phyloP scores from a whole-genome alignment of 345 rosid genomes.

The Euphorbia lathyris region DNA sequence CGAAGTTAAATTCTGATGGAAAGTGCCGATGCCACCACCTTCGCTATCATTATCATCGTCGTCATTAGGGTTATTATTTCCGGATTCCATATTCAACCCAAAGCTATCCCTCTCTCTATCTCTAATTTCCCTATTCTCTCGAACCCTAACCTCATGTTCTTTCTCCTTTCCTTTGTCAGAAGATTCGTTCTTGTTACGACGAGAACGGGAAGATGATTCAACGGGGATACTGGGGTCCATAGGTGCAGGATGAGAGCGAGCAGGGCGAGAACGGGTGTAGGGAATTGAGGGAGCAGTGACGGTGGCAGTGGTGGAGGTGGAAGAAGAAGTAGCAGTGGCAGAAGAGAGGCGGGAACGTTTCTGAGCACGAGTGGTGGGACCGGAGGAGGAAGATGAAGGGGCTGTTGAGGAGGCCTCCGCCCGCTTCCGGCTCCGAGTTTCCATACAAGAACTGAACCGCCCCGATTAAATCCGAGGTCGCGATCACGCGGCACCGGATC shows the following conservation, averaged over 20 bases:
- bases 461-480: slow-evolving; percentile 39
- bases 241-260: slow-evolving; percentile 36
- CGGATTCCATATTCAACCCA: slow-evolving; percentile 63
- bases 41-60: slow-evolving; percentile 91
- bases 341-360: slow-evolving; percentile 67
- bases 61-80: slow-evolving; percentile 29
- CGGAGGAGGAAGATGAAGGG: slow-evolving; percentile 76
- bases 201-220: slow-evolving; percentile 73
- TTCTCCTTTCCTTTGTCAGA: slow-evolving; percentile 94
- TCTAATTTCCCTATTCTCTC: slow-evolving; percentile 49
- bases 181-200: slow-evolving; percentile 40
- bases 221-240: slow-evolving; percentile 68
- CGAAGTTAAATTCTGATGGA: slow-evolving; percentile 84
- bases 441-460: slow-evolving; percentile 82
- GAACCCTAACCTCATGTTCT: slow-evolving; percentile 66
- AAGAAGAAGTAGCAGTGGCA: slow-evolving; percentile 18
- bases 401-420: slow-evolving; percentile 99
- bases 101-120: slow-evolving; percentile 28
- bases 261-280: slow-evolving; percentile 42
- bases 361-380: slow-evolving; percentile 74
- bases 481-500: slow-evolving; percentile 60
- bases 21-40: slow-evolving; percentile 64
- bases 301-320: slow-evolving; percentile 16
- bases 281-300: slow-evolving; percentile 19
- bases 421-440: slow-evolving; percentile 99